Percentiles rank a stretch among this genome's conserved stretches.
These are phyloP conservation scores for Sclerotinia minor DNA, from an alignment of 2,329 filamentous ascomycete species.

Conservation along the genomic window DNA sequence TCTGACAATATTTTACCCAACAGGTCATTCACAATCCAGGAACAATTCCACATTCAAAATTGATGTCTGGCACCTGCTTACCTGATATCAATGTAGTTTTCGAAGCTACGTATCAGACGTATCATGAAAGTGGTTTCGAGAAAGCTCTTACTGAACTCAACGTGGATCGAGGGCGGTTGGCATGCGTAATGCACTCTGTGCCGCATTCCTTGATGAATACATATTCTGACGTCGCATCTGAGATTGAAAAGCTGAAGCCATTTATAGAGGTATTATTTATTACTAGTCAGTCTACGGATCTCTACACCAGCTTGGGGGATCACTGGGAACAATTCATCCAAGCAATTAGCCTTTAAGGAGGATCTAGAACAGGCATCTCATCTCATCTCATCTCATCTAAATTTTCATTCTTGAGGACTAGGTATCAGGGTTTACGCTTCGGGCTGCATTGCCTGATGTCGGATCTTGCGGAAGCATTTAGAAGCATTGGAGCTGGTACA, in stretches of 20 bases:
- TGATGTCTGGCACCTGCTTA: conserved; percentile 22
- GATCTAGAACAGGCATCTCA: conserved; percentile 1
- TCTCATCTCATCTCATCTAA: not conserved
- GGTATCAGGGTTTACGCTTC: not conserved
- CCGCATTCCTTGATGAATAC: conserved; percentile 18
- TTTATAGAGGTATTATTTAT: conserved; percentile 15
- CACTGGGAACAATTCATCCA: conserved; percentile 24
- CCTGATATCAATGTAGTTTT: conserved; percentile 28
- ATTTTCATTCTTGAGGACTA: not conserved
- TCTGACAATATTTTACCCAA: not conserved
- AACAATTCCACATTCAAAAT: conserved; percentile 25
- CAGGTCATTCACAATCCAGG: conserved; percentile 31
- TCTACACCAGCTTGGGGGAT: conserved; percentile 20
- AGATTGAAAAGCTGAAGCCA: conserved; percentile 13
- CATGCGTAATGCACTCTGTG: conserved; percentile 24
- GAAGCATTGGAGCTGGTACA: not conserved
- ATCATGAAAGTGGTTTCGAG: conserved; percentile 16
- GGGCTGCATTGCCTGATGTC: not conserved
- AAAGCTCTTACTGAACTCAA: conserved; percentile 18
- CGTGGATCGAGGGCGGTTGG: conserved; percentile 18
- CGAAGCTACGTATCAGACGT: conserved; percentile 22
- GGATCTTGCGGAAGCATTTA: not conserved
- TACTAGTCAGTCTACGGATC: conserved; percentile 16
- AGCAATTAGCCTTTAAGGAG: conserved; percentile 15
- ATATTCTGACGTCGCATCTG: conserved; percentile 11